A percentile compares a stretch with the other conserved stretches of the same genome.
phyloP scores from a whole-genome alignment of 441 rosid species.

The Viola pubescens region DNA sequence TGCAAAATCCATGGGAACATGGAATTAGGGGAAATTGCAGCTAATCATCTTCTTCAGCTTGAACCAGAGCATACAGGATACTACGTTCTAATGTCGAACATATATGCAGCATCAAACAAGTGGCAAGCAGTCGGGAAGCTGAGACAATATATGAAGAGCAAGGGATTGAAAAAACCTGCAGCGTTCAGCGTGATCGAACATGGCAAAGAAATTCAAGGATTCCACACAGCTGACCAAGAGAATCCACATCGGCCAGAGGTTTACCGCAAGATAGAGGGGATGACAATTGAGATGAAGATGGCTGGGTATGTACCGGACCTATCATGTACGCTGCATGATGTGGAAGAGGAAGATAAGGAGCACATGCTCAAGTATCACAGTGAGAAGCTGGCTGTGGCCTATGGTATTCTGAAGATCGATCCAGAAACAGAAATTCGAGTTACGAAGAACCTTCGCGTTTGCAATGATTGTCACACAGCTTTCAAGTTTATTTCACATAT shows the following conservation, averaged over 20 bases:
- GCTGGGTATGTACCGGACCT: conserved; percentile 38
- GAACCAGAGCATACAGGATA: conserved; percentile 48
- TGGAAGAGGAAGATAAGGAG: conserved; percentile 49
- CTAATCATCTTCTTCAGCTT: conserved; percentile 34
- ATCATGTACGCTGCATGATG: conserved; percentile 39
- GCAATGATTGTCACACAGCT: conserved; percentile 39
- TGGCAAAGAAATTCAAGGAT: conserved; percentile 34
- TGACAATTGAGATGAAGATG: conserved; percentile 30
- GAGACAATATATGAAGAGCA: conserved; percentile 35
- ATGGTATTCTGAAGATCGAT: conserved; percentile 30
- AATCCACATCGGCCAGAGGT: conserved; percentile 32
- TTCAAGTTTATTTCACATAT: conserved; percentile 31
- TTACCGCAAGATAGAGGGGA: conserved; percentile 24
- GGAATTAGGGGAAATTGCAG: conserved; percentile 43
- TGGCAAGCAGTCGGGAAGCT: conserved; percentile 48
- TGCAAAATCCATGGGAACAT: conserved; percentile 50
- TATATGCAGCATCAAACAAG: conserved; percentile 42
- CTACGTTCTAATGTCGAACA: conserved; percentile 42
- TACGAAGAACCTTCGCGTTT: conserved; percentile 40
- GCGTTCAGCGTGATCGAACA: conserved; percentile 37
- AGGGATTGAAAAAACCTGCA: conserved; percentile 44
- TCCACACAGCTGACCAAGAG: conserved; percentile 39
- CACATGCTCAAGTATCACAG: conserved; percentile 34
- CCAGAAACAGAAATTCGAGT: conserved; percentile 21
- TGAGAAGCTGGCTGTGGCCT: conserved; percentile 50